Evolutionary conservation across 257 asterid species (phyloP).

Genomic region (Solanum lycopersicoides): DNA sequence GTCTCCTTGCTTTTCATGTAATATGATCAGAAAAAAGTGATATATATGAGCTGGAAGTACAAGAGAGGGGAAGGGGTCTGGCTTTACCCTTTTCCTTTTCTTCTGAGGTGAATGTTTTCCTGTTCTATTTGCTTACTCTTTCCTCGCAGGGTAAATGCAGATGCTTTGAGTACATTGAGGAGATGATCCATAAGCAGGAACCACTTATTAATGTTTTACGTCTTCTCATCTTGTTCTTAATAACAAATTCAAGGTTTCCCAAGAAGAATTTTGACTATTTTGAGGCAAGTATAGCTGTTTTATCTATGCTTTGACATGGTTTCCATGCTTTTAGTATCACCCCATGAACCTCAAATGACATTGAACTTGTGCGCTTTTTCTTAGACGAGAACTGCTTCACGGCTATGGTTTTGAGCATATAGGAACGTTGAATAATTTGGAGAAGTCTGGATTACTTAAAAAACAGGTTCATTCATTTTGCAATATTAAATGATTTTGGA

Average conservation of each 20-base stretch:
- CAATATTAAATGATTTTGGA: not conserved
- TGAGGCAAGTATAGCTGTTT: slow-evolving; percentile 49
- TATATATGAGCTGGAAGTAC: no score
- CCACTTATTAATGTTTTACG: slow-evolving; percentile 73
- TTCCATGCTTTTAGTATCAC: not conserved
- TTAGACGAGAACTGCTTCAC: slow-evolving; percentile 93
- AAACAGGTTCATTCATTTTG: slow-evolving; percentile 52
- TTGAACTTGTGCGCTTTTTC: slow-evolving; percentile 6
- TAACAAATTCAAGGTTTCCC: slow-evolving; percentile 88
- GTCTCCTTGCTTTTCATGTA: no score
- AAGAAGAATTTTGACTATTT: slow-evolving; percentile 72
- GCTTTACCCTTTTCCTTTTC: not conserved
- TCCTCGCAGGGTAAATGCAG: slow-evolving; percentile 27
- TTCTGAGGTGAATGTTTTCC: not conserved
- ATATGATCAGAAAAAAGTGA: no score
- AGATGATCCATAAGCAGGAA: slow-evolving; percentile 93
- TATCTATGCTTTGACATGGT: not conserved
- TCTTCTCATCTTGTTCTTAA: slow-evolving; percentile 65
- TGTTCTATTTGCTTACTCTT: not conserved
- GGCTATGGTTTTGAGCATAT: slow-evolving; percentile 97
- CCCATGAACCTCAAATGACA: not conserved
- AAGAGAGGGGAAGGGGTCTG: no score
- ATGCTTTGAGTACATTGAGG: slow-evolving; percentile 89
- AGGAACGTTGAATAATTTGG: slow-evolving; percentile 81
- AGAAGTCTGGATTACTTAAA: slow-evolving; percentile 80